These are phyloP conservation scores for Ulota crispa DNA, from an alignment of 225 moss, liverwort and hornwort genomes.

Conservation along the genomic window DNA sequence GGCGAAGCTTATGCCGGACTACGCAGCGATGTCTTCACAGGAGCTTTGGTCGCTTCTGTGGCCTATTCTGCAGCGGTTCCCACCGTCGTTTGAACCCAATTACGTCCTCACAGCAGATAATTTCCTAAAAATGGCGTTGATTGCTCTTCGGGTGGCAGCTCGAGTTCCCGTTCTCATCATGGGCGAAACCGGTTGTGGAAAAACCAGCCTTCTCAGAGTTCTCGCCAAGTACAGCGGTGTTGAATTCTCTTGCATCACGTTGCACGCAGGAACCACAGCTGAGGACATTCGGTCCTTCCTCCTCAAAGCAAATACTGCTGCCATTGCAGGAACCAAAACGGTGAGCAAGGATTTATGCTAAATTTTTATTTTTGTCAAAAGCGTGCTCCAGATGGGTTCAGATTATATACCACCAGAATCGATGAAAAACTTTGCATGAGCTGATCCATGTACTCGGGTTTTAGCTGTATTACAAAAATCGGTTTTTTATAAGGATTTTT, in stretches of 20 bases:
- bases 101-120: constrained; percentile 63
- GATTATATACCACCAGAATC: neutral
- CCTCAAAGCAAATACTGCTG: constrained; percentile 23
- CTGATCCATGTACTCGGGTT: neutral
- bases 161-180: constrained; percentile 58
- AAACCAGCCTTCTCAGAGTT: constrained; percentile 59
- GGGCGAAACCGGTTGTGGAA: constrained; percentile 70
- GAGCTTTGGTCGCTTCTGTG: constrained; percentile 58
- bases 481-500: neutral
- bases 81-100: constrained; percentile 42
- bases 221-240: constrained; percentile 45
- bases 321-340: constrained; percentile 29
- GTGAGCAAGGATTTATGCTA: constrained; percentile 14
- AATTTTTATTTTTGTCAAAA: neutral
- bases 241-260: constrained; percentile 41
- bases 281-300: constrained; percentile 50
- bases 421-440: neutral
- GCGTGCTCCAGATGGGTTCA: neutral
- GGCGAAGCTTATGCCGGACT: constrained; percentile 40
- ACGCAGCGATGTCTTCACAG: constrained; percentile 47
- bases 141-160: constrained; percentile 57
- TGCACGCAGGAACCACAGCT: constrained; percentile 59
- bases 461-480: too few relatives aligned
- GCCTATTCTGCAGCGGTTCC: constrained; percentile 45
- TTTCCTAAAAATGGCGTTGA: constrained; percentile 66